Conservation (phyloP, 2,329 filamentous ascomycete genomes). For the Pseudogymnoascus sp. region DNA sequence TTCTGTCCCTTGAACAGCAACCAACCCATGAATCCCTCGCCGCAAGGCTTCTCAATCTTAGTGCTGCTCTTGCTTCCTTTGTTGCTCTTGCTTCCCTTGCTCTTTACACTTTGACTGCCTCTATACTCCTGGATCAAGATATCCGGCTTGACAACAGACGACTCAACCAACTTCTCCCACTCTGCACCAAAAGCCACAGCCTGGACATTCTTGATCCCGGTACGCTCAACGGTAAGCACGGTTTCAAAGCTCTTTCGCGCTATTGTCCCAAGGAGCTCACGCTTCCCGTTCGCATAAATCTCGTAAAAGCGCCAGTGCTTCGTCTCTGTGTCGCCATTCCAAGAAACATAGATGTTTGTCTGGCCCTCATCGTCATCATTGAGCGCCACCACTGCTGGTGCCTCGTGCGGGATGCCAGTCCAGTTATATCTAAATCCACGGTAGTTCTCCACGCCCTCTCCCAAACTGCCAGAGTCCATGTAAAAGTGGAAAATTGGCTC, state of each 20-base stretch:
- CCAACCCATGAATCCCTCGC: conserved; percentile 9
- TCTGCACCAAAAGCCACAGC: conserved; percentile 15
- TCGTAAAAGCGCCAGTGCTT: conserved; percentile 40
- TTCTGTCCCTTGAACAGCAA: conserved; percentile 13
- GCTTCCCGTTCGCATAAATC: conserved; percentile 29
- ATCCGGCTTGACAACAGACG: conserved; percentile 13
- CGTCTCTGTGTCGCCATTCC: conserved; percentile 44
- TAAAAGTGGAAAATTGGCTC: conserved; percentile 33
- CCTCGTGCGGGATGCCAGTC: conserved; percentile 31
- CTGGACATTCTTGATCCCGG: conserved; percentile 11
- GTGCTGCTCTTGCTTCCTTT: not conserved
- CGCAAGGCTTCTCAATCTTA: not conserved
- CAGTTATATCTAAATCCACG: conserved; percentile 33
- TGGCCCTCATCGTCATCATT: conserved; percentile 23
- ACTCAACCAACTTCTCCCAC: conserved; percentile 13
- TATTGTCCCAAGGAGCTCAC: conserved; percentile 32
- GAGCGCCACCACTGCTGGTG: conserved; percentile 32
- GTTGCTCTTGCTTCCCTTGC: not conserved
- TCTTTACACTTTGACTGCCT: not conserved
- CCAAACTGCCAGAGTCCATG: conserved; percentile 29
- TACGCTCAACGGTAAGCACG: conserved; percentile 11
- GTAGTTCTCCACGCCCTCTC: conserved; percentile 31
- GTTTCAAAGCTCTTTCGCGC: conserved; percentile 38
- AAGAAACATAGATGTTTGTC: conserved; percentile 41
- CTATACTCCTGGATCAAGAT: conserved; percentile 14